phyloP scores from a whole-genome alignment of 176 grass and related monocot genomes.

The Aegilops bicornis region DNA sequence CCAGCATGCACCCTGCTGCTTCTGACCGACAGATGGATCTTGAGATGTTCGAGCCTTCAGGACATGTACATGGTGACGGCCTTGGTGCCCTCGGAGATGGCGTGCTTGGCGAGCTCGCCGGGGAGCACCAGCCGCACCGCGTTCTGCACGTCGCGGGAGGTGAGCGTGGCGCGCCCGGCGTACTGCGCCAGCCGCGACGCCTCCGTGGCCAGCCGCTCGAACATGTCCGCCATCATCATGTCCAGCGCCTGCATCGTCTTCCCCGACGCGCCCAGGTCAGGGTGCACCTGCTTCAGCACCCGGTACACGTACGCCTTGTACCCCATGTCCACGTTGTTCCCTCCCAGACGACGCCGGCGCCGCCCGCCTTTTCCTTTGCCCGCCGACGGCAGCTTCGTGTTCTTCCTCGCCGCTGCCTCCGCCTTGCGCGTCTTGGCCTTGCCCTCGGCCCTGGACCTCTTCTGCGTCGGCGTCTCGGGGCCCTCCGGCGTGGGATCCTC shows the following conservation, averaged over 20 bases:
- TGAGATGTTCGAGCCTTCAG: constrained; percentile 56
- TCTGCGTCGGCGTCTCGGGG: neutral
- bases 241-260: constrained; percentile 70
- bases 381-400: too few species aligned
- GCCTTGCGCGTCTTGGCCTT: too few species aligned
- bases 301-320: constrained; percentile 86
- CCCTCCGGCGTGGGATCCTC: neutral
- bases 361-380: too few species aligned
- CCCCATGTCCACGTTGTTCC: constrained; percentile 18
- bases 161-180: constrained; percentile 28
- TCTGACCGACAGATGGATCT: too few species aligned
- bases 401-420: neutral
- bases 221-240: constrained; percentile 89
- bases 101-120: constrained; percentile 74
- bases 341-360: neutral
- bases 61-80: constrained; percentile 49
- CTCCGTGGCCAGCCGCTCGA: constrained; percentile 74
- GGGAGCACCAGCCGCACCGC: constrained; percentile 28
- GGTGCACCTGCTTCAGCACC: constrained; percentile 95
- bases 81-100: constrained; percentile 70
- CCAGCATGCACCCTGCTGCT: too few species aligned
- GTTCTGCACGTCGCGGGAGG: constrained; percentile 60
- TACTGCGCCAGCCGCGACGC: constrained; percentile 50
- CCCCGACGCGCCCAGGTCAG: constrained; percentile 52
- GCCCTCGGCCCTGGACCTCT: neutral